Base-by-base conservation (phyloP, 768 basidiomycete genomes). In the Leccinellum albellum region DNA sequence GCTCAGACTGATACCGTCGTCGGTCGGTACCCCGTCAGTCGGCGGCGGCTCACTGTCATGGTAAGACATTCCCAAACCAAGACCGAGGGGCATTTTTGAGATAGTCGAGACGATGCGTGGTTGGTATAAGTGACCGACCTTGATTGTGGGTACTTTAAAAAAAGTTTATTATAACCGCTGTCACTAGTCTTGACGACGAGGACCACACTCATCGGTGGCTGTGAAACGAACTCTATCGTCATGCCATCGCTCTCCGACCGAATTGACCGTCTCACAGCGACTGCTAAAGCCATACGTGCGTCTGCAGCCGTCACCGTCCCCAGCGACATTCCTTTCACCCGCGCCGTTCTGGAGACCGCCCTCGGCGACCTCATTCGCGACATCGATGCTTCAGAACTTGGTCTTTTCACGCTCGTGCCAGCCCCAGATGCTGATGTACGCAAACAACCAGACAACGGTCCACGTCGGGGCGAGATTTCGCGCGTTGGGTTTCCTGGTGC, bases 341-440 rank as follows among this genome's bases (percentile, higher is more conserved):
- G 69, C 52, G 88, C 90, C 3, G 80, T 90, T 9, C 82, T 92
- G 24, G 61, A 78, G 20, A 78, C 83, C 0, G 72, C 79, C 51
- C 79, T 91, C 9, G 85, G 85, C 44, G 86, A 91, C 64, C 82
- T 91, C 59, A 89, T 91, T 58, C 88, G 90, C 64, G 90, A 91
- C 64, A 77, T 86, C 58, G 89, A 91, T 61, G 76, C 85, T 9
- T 83, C 89, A 6, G 90, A 92, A 66, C 79, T 90, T 26, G 89
- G 89, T 35, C 82, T 92, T 24, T 91, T 91, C 73, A 83, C 79
- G 7, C 78, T 90, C 51, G 74, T 80, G 2, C 66, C 71, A 5
- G 71, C 67, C 40, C 70, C 63, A 33, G 77, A 77, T 31, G 64
- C 68, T 0, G 66, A 71, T 31, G 49, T 70, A 4, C 62, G 70